Evolutionary conservation across 208 protist species (phyloP), one percentile per base, ranked within the genome.

Genomic region (Leishmania major): DNA sequence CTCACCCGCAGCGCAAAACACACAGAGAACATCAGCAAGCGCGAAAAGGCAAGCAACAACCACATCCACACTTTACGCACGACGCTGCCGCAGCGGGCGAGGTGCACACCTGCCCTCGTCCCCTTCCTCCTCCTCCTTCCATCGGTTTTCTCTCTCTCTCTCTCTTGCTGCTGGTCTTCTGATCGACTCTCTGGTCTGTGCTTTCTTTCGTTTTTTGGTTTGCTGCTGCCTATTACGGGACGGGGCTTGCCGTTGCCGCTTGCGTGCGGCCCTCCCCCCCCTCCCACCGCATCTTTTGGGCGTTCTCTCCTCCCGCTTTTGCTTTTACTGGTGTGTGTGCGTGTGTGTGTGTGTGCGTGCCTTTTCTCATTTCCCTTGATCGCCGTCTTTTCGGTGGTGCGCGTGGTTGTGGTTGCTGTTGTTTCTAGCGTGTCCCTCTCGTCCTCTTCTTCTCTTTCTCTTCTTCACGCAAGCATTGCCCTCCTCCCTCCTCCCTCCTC

Each of bases 191-290:
- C 60, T 66, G 60, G 6, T 66, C 10, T 17, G 60, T 37, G n/a
- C n/a, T 73, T 80, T 62, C n/a, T 57, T 67, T 19, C 0, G 0
- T 81, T 75, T 28, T 57, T 67, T 19, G 35, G 0, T 81, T 75
- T 28, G 47, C 69, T 47, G 35, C 75, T 45, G 40, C 47, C 49
- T 35, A 43, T 67, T 55, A 19, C 47, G 31, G 31, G 19, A 35
- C 31, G 15, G 17, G 31, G 57, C 25, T 77, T n/a, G n/a, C n/a
- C 28, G n/a, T 5, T 66, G 22, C n/a, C 3, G 60, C n/a, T 66
- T 19, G 28, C 8, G 60, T 28, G 60, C 13, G 22, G 37, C 22
- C 40, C 59, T 5, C 40, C 57, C 17, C 40, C 31, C n/a, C 10
- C 62, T 40, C 13, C 31, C 45, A 13, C 45, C 62, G 13, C 28